Evolutionary conservation across 805 yeast species (phyloP), one percentile per base, ranked within the genome.

Genomic region (Isabelozyma rhagii): DNA sequence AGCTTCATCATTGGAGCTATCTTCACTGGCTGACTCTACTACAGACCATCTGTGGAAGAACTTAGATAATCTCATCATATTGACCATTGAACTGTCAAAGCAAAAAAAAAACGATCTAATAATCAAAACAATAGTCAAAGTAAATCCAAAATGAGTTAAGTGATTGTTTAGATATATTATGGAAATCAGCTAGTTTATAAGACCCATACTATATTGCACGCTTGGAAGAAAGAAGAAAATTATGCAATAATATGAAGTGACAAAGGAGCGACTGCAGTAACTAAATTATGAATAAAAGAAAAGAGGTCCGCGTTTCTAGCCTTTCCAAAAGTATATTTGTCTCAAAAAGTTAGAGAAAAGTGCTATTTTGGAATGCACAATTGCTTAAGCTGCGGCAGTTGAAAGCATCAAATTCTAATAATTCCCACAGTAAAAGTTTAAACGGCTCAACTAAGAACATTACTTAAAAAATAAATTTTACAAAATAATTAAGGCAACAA

Each of bases 1-100:
- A 17, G 53, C 45, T 13, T 39, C 44, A 27, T 44, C 51, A 25
- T 47, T 48, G 8, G 51, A 39, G n/a, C 38, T 45, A 36, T 41
- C 28, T 21, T 47, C 46, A 14, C 43, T 21, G 13, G 44, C 36
- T 25, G 41, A 27, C 14, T 41, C 21, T 13, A n/a, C 43, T 34
- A 21, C 17, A 25, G 45, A 28, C 28, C 10, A 6, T n/a, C 34
- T 25, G 39, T 13, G 13, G 13, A 15, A 28, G 15, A 43, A 8
- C 27, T 43, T 21, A 13, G 36, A 29, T 10, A 43, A 29, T 28
- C 46, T 31, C 46, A 29, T 44, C 41, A 31, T 31, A 31, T 31
- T 31, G n/a, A 3, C 36, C 5, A 13, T 9, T 10, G 36, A 10
- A 31, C n/a, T 10, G 10, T 6, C 10, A 31, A 31, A 31, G 36